Conservation (phyloP, 2,329 filamentous ascomycete species). For the Pezicula carpinea region DNA sequence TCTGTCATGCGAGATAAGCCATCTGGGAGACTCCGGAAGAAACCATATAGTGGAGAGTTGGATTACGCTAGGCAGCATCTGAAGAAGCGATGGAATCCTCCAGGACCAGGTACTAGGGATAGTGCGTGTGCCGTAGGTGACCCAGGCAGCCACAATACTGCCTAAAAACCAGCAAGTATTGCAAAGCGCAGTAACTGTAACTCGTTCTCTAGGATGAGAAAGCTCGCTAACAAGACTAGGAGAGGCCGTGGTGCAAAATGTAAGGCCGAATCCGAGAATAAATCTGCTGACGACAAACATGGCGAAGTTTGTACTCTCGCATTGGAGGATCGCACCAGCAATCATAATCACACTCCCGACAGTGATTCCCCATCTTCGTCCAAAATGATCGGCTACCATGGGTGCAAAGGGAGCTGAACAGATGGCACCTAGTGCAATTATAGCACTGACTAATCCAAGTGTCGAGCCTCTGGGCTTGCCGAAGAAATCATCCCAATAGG, state of each 20-base stretch:
- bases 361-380: constrained; percentile 28
- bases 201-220: constrained; percentile 48
- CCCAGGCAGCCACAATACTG: constrained; percentile 36
- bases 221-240: constrained; percentile 48
- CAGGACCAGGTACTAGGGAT: constrained; percentile 10
- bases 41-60: constrained; percentile 47
- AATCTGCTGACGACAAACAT: constrained; percentile 52
- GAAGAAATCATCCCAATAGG: constrained; percentile 35
- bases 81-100: constrained; percentile 11
- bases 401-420: constrained; percentile 29
- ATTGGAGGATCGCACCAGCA: constrained; percentile 29
- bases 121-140: constrained; percentile 32
- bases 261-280: constrained; percentile 49
- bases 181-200: constrained; percentile 48
- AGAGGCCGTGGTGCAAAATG: constrained; percentile 45
- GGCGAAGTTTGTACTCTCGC: constrained; percentile 28
- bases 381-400: constrained; percentile 28
- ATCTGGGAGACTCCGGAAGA: constrained; percentile 44
- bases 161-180: constrained; percentile 48
- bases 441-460: constrained; percentile 33
- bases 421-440: constrained; percentile 44
- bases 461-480: constrained; percentile 27
- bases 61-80: constrained; percentile 42
- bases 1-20: constrained; percentile 35
- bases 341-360: constrained; percentile 30